Evolutionary conservation across 163 green algal genomes (phyloP), one percentile per base, ranked within the genome.

Genomic region (Scenedesmus sp.): DNA sequence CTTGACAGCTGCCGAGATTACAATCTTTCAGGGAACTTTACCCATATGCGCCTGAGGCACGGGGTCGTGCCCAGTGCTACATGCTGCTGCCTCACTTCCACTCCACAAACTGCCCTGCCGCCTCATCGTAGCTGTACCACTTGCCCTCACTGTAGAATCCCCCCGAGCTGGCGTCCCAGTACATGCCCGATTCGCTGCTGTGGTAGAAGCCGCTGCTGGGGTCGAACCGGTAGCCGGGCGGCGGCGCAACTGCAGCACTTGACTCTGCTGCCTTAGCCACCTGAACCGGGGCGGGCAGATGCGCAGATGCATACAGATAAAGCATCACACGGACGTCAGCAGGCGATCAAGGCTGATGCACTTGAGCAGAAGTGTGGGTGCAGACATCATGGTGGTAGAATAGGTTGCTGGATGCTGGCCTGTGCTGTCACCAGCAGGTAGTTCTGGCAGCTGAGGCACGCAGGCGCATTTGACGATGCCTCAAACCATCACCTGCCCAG

Each of bases 171-270:
- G 82, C 89, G 87, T 97, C 94, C 89, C 89, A 97, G 88, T 95
- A 96, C 92, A 95, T 81, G 8, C 92, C 93, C 55, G 88, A 55
- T 15, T 94, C 95, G 57, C 87, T n/a, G 83, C 92, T 94, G 83
- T 91, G 96, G 88, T 96, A 96, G 88, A 95, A 96, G 46, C 94
- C 94, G n/a, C 87, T 93, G 3, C 57, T 88, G 4, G 94, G 79
- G 87, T 98, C 96, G 67, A 94, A 97, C 2, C 60, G 66, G 56
- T 97, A 98, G 4, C 96, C 96, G 0, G 91, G 46, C 0, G 96
- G 96, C 46, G 92, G 26, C 6, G 70, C 84, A 26, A 26, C n/a
- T 26, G 67, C 81, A 60, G 54, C 86, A 54, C 57, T 70, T 88
- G 34, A 56, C 34, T 77, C 87, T 15, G 90, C 60, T 20, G 73